Conservation (phyloP, 805 yeast species). For the Metschnikowia lochheadii region DNA sequence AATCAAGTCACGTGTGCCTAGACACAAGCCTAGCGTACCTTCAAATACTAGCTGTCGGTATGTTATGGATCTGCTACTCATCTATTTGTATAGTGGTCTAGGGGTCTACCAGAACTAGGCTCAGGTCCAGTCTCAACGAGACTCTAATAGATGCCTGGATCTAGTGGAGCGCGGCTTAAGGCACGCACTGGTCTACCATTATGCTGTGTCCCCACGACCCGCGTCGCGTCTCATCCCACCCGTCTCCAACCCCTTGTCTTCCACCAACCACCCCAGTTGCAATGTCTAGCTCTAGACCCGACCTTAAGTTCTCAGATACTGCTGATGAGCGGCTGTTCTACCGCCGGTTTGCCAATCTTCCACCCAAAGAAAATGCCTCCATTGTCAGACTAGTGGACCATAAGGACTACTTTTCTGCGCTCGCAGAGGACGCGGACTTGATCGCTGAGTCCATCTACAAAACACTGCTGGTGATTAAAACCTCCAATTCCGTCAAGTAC, state of each 20-base stretch:
- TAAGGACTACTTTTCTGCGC: conserved; percentile 74
- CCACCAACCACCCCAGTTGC: background rate
- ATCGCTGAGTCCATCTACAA: conserved; percentile 84
- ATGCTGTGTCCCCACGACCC: background rate
- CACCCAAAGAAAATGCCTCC: conserved; percentile 41
- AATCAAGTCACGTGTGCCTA: too few species aligned
- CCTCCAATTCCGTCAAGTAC: conserved; percentile 47
- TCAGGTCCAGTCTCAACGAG: too few species aligned
- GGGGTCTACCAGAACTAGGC: too few species aligned
- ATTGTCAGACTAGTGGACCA: conserved; percentile 72
- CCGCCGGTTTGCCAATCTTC: conserved; percentile 44
- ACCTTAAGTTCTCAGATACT: conserved; percentile 37
- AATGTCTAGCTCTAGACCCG: conserved; percentile 46
- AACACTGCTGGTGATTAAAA: conserved; percentile 77
- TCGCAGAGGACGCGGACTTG: conserved; percentile 70
- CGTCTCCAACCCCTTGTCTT: conserved; percentile 3
- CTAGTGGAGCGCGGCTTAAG: background rate
- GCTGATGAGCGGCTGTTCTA: conserved; percentile 43
- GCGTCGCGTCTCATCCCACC: conserved; percentile 8
- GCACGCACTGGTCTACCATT: background rate
- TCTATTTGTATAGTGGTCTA: too few species aligned
- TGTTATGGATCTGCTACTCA: too few species aligned
- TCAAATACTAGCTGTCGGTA: too few species aligned
- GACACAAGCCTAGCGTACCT: too few species aligned
- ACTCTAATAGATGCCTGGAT: too few species aligned